Evolutionary conservation across 2,329 filamentous ascomycete genomes (phyloP).

Genomic region (Colletotrichum ledebouriae): DNA sequence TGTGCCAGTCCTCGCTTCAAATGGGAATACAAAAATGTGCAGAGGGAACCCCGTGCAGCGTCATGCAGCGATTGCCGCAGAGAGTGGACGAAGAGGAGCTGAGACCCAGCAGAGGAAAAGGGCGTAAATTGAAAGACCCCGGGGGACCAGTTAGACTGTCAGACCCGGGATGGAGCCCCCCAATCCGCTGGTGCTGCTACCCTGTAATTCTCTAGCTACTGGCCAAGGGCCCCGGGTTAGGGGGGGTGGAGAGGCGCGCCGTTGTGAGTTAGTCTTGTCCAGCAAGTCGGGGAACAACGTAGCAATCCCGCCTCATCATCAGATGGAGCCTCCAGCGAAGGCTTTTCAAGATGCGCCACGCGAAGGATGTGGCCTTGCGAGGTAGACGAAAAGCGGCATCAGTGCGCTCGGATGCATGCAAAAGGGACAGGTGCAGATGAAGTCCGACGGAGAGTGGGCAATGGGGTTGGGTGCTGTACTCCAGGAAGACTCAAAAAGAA

Average conservation of each 20-base stretch:
- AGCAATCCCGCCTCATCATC: conserved; percentile 21
- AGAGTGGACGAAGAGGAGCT: conserved; percentile 41
- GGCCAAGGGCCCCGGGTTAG: not conserved
- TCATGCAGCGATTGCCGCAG: conserved; percentile 40
- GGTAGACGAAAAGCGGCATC: conserved; percentile 23
- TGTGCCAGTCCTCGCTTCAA: conserved; percentile 18
- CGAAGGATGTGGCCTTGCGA: conserved; percentile 32
- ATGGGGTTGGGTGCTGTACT: not conserved
- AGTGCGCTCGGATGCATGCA: conserved; percentile 29
- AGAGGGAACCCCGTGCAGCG: conserved; percentile 34
- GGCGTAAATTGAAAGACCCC: not conserved
- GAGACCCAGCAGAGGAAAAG: conserved; percentile 12
- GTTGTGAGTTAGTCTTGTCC: conserved; percentile 10
- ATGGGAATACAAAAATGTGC: not conserved
- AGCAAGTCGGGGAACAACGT: conserved; percentile 13
- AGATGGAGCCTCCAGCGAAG: conserved; percentile 21
- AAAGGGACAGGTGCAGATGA: conserved; percentile 18
- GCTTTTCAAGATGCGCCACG: conserved; percentile 18
- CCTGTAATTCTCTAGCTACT: not conserved
- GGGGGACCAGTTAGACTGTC: conserved; percentile 15
- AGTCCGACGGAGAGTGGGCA: conserved; percentile 13
- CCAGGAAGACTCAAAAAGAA: not conserved
- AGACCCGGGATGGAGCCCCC: conserved; percentile 20
- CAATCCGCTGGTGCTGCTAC: conserved; percentile 4
- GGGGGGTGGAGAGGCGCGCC: conserved; percentile 8